These are phyloP conservation scores for Tylopilus orsonianus DNA, from an alignment of 1,284 basidiomycete genomes.

Conservation along the genomic window DNA sequence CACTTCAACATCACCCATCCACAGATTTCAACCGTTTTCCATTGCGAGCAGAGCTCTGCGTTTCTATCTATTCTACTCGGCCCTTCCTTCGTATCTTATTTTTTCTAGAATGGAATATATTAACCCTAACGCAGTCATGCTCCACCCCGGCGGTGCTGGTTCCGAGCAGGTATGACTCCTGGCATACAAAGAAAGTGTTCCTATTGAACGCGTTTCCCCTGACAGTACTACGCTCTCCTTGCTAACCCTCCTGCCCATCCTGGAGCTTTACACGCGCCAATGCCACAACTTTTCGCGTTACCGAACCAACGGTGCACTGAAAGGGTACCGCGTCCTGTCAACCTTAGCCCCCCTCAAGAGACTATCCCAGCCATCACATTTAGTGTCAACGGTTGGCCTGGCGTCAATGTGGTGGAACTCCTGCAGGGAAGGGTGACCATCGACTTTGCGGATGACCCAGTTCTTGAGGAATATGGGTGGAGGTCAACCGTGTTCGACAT, in stretches of 20 bases:
- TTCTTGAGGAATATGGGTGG: constrained; percentile 24
- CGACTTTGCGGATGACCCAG: constrained; percentile 21
- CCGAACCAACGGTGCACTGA: constrained; percentile 21
- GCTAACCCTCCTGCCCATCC: constrained; percentile 28
- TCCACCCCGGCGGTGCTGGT: constrained; percentile 4
- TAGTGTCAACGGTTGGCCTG: constrained; percentile 20
- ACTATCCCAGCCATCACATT: constrained; percentile 24
- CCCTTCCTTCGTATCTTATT: background rate
- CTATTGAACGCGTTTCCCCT: constrained; percentile 3
- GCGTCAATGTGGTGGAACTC: constrained; percentile 22
- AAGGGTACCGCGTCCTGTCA: constrained; percentile 23
- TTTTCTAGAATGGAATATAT: constrained; percentile 8
- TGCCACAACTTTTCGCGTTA: constrained; percentile 24
- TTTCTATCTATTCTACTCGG: background rate
- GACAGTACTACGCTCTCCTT: constrained; percentile 20
- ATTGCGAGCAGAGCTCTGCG: constrained; percentile 7
- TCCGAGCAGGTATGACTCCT: constrained; percentile 17
- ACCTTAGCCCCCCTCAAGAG: constrained; percentile 18
- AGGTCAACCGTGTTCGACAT: constrained; percentile 22
- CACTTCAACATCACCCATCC: background rate
- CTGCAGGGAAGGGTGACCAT: constrained; percentile 10
- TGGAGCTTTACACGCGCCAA: constrained; percentile 7
- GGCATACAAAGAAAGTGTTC: background rate
- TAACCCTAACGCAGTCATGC: background rate
- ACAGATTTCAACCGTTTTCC: too few relatives aligned